Evolutionary conservation across 2,329 filamentous ascomycete genomes (phyloP), one percentile per base, ranked within the genome.

Genomic region (Xylariaceae sp.): DNA sequence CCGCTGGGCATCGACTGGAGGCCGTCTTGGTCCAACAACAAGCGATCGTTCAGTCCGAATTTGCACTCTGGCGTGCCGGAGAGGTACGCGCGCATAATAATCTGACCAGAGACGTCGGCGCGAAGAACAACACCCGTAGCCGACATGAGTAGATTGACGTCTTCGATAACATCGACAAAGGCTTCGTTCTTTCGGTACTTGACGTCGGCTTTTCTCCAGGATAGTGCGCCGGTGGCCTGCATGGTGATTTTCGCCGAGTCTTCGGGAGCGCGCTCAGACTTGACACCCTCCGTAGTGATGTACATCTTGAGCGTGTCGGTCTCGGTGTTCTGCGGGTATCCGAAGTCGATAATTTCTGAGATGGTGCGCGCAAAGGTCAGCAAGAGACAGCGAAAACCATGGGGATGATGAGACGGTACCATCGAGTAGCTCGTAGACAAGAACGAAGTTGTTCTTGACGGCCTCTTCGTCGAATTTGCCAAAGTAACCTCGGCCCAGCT

Each of bases 291-390:
- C 42, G 94, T 99, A 49, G 95, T 99, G 72, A 99, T 99, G 81
- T 99, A 99, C 93, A 97, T 97, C 78, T 99, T 99, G 69, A 99
- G 81, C 13, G 94, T 97, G 74, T 99, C 94, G 56, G 93, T 96
- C 77, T 99, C 94, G 64, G 94, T 99, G 75, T 97, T 97, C 75
- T 99, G 94, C 39, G 94, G 94, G 74, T 99, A 99, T 64, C 94
- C 94, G 76, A 99, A 99, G 76, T 99, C 94, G 73, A 99, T 86
- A 71, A 99, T 97, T 78, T 99, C 94, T 94, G 68, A 17, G 39
- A 30, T 5, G 9, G 17, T 23, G 45, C 13, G 11, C 18, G n/a
- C 18, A 8, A 13, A 34, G 1, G 51, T 62, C 51, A 62, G 60
- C 18, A 37, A 23, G n/a, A 8, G 23, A n/a, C 51, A 15, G 3